Evolutionary conservation across 2,329 filamentous ascomycete species (phyloP).

Genomic region (Pseudohalonectria lignicola): DNA sequence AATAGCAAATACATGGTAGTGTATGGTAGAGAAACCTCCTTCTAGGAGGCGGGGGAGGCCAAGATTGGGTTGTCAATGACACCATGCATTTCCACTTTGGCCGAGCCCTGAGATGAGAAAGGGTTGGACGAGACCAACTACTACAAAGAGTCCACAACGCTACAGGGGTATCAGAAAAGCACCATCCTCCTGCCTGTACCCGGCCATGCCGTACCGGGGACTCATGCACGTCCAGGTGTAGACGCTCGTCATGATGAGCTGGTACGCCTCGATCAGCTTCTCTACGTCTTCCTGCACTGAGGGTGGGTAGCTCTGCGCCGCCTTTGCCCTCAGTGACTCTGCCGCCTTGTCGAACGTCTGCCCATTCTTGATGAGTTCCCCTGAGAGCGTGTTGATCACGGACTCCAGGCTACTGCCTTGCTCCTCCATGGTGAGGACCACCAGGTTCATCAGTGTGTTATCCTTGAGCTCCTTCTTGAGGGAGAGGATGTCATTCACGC

Average conservation of each 20-base stretch:
- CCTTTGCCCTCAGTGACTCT: conserved; percentile 33
- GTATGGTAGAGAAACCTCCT: too few species aligned
- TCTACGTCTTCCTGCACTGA: conserved; percentile 1
- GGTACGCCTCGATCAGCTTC: conserved; percentile 1
- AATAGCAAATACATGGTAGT: too few species aligned
- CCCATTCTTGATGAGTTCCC: conserved; percentile 12
- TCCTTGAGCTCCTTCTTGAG: conserved; percentile 4
- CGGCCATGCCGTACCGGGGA: conserved; percentile 3
- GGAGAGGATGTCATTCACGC: conserved; percentile 4
- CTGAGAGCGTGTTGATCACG: conserved; percentile 1
- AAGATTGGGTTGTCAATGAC: too few species aligned
- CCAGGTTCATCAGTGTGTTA: conserved; percentile 3
- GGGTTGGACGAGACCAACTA: too few species aligned
- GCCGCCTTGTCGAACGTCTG: conserved; percentile 19
- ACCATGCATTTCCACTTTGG: too few species aligned
- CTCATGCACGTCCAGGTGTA: conserved; percentile 3
- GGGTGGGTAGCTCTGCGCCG: neutral
- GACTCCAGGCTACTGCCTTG: conserved; percentile 1
- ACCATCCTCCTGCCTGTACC: conserved; percentile 1
- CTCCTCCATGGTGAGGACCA: conserved; percentile 4
- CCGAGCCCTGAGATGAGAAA: too few species aligned
- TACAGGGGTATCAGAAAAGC: conserved; percentile 2
- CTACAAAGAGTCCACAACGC: too few species aligned
- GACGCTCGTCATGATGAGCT: conserved; percentile 1
- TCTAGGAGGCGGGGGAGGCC: too few species aligned